A percentile compares a stretch with the other conserved stretches of the same genome.
phyloP scores from a whole-genome alignment of 2,329 filamentous ascomycete species.

The Aspergillus amoenus region DNA sequence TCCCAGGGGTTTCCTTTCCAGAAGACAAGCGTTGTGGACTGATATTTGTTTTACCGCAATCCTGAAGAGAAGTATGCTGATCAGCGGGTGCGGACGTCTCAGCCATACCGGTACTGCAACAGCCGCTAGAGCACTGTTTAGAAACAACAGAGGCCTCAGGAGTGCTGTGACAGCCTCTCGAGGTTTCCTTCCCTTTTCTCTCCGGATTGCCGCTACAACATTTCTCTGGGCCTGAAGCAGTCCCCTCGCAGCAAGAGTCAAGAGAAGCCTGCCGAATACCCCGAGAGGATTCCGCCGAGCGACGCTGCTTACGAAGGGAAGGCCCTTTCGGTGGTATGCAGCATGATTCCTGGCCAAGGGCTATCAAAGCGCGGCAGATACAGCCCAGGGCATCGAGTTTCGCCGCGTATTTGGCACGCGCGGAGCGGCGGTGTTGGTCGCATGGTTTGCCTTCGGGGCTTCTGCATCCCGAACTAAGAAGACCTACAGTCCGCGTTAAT shows the following conservation, averaged over 20 bases:
- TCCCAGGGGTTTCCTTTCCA: not conserved
- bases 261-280: conserved; percentile 8
- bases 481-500: no score
- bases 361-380: conserved; percentile 54
- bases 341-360: conserved; percentile 54
- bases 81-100: not conserved
- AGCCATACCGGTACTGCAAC: not conserved
- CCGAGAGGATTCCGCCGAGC: conserved; percentile 6
- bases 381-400: conserved; percentile 53
- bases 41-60: no score
- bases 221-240: not conserved
- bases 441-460: conserved; percentile 34
- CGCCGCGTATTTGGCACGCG: conserved; percentile 42
- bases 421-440: conserved; percentile 35
- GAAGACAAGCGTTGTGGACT: no score
- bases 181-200: no score
- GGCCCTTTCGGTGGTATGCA: conserved; percentile 31
- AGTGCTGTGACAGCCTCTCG: not conserved
- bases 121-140: not conserved
- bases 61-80: no score
- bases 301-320: not conserved
- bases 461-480: not conserved
- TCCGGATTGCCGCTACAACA: not conserved
- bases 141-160: not conserved
- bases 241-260: conserved; percentile 9